Conservation (phyloP, 176 grass and related monocot species). For the Oryza punctata region DNA sequence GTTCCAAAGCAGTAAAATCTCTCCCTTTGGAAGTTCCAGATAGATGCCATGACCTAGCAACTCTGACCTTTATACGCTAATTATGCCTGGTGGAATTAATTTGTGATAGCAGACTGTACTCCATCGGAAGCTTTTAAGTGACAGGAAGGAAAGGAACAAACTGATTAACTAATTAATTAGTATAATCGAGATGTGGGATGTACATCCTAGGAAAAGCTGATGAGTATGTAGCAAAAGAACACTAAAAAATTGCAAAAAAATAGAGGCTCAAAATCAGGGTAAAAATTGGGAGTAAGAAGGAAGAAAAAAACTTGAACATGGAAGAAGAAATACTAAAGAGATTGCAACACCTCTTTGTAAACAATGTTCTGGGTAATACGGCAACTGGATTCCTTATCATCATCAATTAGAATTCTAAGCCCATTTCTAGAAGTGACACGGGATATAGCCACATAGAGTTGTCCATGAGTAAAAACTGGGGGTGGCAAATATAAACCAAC, state of each 20-base stretch:
- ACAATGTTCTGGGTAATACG: too few relatives aligned
- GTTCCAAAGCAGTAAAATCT: neutral
- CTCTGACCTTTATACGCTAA: conserved; percentile 1
- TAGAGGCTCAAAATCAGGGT: neutral
- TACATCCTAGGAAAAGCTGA: neutral
- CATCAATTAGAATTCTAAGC: neutral
- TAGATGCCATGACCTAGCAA: neutral
- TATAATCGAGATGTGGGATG: too few relatives aligned
- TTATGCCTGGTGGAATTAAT: neutral
- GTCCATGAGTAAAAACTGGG: neutral
- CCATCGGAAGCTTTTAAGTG: neutral
- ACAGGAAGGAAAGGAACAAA: neutral
- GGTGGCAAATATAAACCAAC: conserved; percentile 2
- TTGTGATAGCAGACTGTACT: neutral
- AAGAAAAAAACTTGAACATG: neutral
- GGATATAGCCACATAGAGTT: neutral
- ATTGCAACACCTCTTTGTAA: too few relatives aligned
- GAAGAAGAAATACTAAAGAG: too few relatives aligned
- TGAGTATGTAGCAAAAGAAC: neutral
- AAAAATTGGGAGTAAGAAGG: neutral
- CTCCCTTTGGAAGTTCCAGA: neutral
- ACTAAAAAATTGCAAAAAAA: neutral
- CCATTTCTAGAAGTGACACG: neutral
- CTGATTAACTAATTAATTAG: too few relatives aligned
- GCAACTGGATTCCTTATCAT: neutral